Evolutionary conservation across 192 early-diverging fungal species (phyloP).

Genomic region (Coemansia sp.): DNA sequence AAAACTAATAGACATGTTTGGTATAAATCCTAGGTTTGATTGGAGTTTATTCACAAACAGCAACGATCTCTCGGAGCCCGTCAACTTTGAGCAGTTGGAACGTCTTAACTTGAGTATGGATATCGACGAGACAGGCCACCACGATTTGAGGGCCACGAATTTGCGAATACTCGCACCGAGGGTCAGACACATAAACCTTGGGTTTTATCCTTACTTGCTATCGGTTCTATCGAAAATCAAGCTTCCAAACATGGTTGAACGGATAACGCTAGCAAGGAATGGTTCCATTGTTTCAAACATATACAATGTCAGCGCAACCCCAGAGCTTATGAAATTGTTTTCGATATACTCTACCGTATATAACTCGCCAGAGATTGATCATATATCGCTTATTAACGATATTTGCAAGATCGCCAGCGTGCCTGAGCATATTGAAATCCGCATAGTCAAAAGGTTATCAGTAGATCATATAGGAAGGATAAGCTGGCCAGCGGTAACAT

Average conservation of each 20-base stretch:
- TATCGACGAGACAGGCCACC: not conserved
- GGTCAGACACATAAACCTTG: not conserved
- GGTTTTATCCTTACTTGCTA: not conserved
- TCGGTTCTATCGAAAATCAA: constrained; percentile 1
- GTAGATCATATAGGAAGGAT: not conserved
- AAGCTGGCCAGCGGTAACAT: not conserved
- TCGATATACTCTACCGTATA: not conserved
- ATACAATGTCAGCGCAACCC: not conserved
- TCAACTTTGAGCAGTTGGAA: constrained; percentile 1
- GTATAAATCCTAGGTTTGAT: not conserved
- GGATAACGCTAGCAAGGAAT: constrained; percentile 1
- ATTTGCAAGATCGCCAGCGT: not conserved
- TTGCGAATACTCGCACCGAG: constrained; percentile 1
- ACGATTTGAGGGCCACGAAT: too few relatives aligned
- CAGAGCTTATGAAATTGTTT: not conserved
- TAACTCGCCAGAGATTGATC: not conserved
- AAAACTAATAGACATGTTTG: constrained; percentile 3
- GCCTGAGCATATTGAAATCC: not conserved
- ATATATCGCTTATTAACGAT: not conserved
- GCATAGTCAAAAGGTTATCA: not conserved
- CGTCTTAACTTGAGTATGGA: not conserved
- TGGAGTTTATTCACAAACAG: not conserved
- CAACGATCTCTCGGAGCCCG: not conserved
- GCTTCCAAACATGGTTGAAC: not conserved
- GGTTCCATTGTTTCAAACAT: not conserved